A percentile compares a stretch with the other conserved stretches of the same genome.
phyloP scores from a whole-genome alignment of 2,329 filamentous ascomycete genomes.

The Xylaria multiplex region DNA sequence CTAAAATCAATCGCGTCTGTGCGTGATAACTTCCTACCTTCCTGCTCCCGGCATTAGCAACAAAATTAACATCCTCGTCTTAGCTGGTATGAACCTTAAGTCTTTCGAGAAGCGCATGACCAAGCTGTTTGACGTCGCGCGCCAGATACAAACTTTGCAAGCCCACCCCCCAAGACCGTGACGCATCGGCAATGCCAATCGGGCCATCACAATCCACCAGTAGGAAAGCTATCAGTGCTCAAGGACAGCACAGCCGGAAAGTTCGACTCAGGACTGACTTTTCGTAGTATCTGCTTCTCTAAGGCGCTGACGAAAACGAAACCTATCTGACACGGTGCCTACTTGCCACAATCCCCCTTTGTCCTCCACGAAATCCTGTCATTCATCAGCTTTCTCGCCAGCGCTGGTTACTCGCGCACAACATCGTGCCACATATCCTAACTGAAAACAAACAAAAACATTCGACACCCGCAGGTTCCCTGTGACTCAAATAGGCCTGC shows the following conservation, averaged over 20 bases:
- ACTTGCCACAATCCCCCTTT: conserved; percentile 25
- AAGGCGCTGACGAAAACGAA: conserved; percentile 17
- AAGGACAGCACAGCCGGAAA: conserved; percentile 21
- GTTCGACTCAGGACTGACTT: conserved; percentile 23
- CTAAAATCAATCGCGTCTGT: too few relatives aligned
- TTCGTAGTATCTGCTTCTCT: conserved; percentile 32
- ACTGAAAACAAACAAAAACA: neutral
- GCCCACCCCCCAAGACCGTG: conserved; percentile 7
- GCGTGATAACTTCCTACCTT: neutral
- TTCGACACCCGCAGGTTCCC: neutral
- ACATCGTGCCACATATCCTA: conserved; percentile 7
- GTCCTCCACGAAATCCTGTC: conserved; percentile 11
- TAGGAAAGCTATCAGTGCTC: conserved; percentile 20
- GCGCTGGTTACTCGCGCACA: conserved; percentile 1
- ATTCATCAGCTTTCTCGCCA: neutral
- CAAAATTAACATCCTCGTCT: neutral
- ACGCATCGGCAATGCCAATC: conserved; percentile 18
- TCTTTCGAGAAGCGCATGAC: conserved; percentile 10
- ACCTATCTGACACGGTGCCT: conserved; percentile 11
- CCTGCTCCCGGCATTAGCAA: neutral
- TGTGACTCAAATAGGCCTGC: neutral
- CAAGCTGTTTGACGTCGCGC: conserved; percentile 6
- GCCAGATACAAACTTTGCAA: neutral
- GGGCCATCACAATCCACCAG: conserved; percentile 9
- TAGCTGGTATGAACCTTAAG: conserved; percentile 16